A percentile compares a stretch with the other conserved stretches of the same genome.
Conservation (phyloP, 1,139 yeast genomes). For the Meyerozyma smithsonii region DNA sequence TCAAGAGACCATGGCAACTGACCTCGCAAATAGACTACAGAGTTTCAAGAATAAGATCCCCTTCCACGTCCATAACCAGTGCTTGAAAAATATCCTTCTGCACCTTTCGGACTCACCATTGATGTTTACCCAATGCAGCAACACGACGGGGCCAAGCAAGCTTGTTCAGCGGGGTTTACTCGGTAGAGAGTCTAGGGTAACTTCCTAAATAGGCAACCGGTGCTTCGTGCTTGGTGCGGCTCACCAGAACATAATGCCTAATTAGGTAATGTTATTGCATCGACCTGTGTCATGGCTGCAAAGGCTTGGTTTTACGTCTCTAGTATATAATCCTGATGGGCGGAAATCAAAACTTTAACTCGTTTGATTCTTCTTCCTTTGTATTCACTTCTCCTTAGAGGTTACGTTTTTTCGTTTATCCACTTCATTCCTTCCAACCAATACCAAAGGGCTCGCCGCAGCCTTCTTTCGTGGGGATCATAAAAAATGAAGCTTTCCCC, state of each 20-base stretch:
- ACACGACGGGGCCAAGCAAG: not conserved
- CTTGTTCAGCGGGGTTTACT: not conserved
- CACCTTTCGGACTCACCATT: not conserved
- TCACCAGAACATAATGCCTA: not conserved
- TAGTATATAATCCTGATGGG: not conserved
- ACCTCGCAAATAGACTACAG: too few relatives aligned
- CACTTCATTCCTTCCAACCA: not conserved
- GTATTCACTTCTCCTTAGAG: not conserved
- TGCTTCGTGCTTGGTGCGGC: not conserved
- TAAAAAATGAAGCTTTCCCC: constrained; percentile 1
- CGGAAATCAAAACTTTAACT: not conserved
- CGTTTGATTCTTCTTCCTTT: not conserved
- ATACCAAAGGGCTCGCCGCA: not conserved
- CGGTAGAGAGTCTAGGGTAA: not conserved
- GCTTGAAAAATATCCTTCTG: not conserved
- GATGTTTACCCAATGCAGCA: not conserved
- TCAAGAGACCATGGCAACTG: too few relatives aligned
- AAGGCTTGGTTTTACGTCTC: not conserved
- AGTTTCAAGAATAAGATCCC: too few relatives aligned
- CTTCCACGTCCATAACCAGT: not conserved
- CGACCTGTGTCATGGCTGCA: not conserved
- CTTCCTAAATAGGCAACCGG: constrained; percentile 1
- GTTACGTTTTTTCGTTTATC: not conserved
- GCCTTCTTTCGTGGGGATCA: not conserved
- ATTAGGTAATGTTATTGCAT: constrained; percentile 2